These are phyloP conservation scores for Tricholoma furcatifolium DNA, from an alignment of 768 basidiomycete genomes.

Conservation along the genomic window DNA sequence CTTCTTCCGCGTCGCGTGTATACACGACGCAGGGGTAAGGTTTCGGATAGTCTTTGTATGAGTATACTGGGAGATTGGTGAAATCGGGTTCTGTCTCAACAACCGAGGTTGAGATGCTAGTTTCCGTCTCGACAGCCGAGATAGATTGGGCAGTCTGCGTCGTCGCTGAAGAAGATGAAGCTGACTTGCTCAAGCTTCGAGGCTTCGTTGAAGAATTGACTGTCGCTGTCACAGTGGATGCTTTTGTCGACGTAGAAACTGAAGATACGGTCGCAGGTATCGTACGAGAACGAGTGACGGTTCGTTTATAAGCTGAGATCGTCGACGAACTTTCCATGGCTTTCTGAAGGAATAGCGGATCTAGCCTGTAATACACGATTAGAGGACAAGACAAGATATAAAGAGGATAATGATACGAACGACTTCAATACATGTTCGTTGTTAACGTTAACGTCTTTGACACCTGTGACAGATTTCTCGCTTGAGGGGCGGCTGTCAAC, in stretches of 20 bases:
- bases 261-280: background rate
- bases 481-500: background rate
- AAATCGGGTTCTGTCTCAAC: slow-evolving; percentile 2
- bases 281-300: background rate
- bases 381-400: background rate
- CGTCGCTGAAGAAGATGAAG: background rate
- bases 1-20: slow-evolving; percentile 27
- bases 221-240: background rate
- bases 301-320: background rate
- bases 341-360: slow-evolving; percentile 4
- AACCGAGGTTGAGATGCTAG: background rate
- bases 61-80: slow-evolving; percentile 22
- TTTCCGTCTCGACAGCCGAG: no score
- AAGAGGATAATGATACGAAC: no score
- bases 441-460: background rate
- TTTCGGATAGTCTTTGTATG: slow-evolving; percentile 26
- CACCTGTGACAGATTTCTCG: background rate
- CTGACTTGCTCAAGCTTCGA: background rate
- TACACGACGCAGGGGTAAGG: slow-evolving; percentile 26
- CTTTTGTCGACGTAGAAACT: background rate
- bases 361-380: background rate
- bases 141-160: no score
- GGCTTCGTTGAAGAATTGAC: background rate
- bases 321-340: background rate
- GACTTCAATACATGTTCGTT: background rate